A percentile compares a stretch with the other conserved stretches of the same genome.
phyloP scores from a whole-genome alignment of 2,329 filamentous ascomycete genomes.

The Cladophialophora carrionii region DNA sequence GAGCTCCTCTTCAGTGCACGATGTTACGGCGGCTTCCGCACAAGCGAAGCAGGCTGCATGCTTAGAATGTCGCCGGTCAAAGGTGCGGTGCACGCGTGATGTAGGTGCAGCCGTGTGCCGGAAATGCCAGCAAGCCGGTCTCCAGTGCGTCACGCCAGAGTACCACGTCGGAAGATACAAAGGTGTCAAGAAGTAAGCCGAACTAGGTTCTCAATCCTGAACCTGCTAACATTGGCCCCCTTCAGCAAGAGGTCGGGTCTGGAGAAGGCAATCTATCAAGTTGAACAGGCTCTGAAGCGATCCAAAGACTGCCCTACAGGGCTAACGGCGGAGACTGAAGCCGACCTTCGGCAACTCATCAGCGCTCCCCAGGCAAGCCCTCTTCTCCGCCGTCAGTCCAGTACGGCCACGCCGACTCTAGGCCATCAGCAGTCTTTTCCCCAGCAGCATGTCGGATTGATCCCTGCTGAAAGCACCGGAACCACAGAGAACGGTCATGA shows the following conservation, averaged over 20 bases:
- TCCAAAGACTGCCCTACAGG: constrained; percentile 53
- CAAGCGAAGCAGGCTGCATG: constrained; percentile 47
- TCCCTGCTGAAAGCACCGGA: constrained; percentile 28
- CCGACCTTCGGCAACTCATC: constrained; percentile 57
- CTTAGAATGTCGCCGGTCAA: constrained; percentile 67
- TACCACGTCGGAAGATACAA: constrained; percentile 75
- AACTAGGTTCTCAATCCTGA: background rate
- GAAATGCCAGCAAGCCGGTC: constrained; percentile 61
- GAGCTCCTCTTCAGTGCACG: constrained; percentile 22
- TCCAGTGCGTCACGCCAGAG: constrained; percentile 69
- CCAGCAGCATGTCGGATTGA: constrained; percentile 20
- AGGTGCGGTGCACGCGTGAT: constrained; percentile 67
- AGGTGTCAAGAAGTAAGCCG: constrained; percentile 71
- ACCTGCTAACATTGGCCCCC: constrained; percentile 27
- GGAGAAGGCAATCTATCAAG: constrained; percentile 73
- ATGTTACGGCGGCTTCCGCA: constrained; percentile 22
- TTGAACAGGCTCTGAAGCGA: constrained; percentile 69
- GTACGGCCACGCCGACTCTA: constrained; percentile 9
- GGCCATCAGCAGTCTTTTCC: constrained; percentile 13
- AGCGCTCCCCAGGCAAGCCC: constrained; percentile 52
- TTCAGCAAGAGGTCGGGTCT: constrained; percentile 71
- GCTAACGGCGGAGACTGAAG: constrained; percentile 50
- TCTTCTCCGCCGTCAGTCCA: constrained; percentile 18
- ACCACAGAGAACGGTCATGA: constrained; percentile 40
- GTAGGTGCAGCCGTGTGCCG: constrained; percentile 60